Evolutionary conservation across 1,284 basidiomycete genomes (phyloP), one percentile per base, ranked within the genome.

Genomic region (Trametes sp.): DNA sequence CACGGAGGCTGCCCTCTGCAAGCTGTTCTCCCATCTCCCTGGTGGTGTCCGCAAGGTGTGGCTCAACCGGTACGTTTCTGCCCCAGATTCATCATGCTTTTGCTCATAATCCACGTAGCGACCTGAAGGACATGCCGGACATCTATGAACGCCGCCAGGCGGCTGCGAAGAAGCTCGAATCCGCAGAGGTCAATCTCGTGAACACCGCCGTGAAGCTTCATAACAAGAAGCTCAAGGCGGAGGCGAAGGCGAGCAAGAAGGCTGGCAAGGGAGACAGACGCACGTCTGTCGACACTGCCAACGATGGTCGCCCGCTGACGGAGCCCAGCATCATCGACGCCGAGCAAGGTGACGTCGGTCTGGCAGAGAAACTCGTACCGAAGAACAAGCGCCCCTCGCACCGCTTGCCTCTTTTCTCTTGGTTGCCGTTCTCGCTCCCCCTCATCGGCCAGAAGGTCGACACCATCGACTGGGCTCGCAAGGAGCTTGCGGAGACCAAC

Each of bases 31-130:
- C 28, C 83, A 87, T 64, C 81, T 96, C 5, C 94, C 94, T 1
- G 95, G 95, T 8, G 94, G 94, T 21, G 90, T 95, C 5, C 89
- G 88, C 69, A 87, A 89, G 62, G 87, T 99, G 35, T 99, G 97
- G 96, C 83, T 98, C 45, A 94, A 95, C 75, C 85, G 89, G 59
- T 60, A 50, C 4, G 59, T 82, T 83, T 36, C 77, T 10, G 68
- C 16, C 4, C 33, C 16, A 9, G 16, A 24, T 11, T 19, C 19
- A 28, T 13, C 21, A n/a, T 19, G 33, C 46, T 26, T 11, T n/a
- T 19, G 35, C 42, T 29, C 19, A 45, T 41, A 8, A 21, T 11
- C 38, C 33, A 82, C 5, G 5, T 11, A 60, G 59, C 36, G 87
- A 98, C 73, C 81, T 96, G 59, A 91, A 94, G 74, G 88, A 94